phyloP scores from a whole-genome alignment of 495 filamentous ascomycete species.

The Coniosporium apollinis region DNA sequence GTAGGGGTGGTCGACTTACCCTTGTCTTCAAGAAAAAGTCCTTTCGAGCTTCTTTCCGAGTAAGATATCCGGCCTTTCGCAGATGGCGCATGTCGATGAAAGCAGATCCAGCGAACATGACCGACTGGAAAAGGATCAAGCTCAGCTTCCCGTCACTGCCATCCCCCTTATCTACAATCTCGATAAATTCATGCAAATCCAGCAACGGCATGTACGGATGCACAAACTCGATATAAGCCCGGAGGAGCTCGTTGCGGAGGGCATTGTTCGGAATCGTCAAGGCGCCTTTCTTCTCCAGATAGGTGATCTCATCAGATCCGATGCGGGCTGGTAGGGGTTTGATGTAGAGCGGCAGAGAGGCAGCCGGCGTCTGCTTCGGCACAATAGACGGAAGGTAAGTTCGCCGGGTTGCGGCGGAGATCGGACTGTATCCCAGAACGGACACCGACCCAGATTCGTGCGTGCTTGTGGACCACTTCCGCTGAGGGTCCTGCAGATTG shows the following conservation, averaged over 20 bases:
- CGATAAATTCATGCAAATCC: constrained; percentile 57
- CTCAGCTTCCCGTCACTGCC: constrained; percentile 51
- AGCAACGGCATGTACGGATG: constrained; percentile 83
- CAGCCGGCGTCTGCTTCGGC: constrained; percentile 10
- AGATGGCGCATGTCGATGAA: constrained; percentile 60
- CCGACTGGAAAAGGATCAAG: constrained; percentile 61
- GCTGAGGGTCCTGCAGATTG: constrained; percentile 8
- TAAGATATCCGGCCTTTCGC: constrained; percentile 48
- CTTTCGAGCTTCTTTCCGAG: constrained; percentile 57
- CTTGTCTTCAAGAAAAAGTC: constrained; percentile 65
- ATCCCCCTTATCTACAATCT: constrained; percentile 45
- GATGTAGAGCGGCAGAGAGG: constrained; percentile 49
- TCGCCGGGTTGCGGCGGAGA: constrained; percentile 6
- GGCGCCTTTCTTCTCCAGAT: constrained; percentile 58
- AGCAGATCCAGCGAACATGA: constrained; percentile 66
- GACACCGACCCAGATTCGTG: constrained; percentile 7
- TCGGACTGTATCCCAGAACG: constrained; percentile 10
- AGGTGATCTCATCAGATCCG: constrained; percentile 55
- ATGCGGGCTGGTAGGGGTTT: constrained; percentile 53
- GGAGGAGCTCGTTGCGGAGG: constrained; percentile 56
- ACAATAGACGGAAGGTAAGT: constrained; percentile 9
- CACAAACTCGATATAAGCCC: constrained; percentile 65
- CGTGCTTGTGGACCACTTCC: constrained; percentile 13
- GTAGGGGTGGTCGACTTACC: constrained; percentile 28
- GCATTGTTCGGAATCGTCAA: constrained; percentile 47